Percentiles rank a stretch among this genome's conserved stretches.
Conservation (phyloP, 331 rosid genomes). For the Phaseolus coccineus region DNA sequence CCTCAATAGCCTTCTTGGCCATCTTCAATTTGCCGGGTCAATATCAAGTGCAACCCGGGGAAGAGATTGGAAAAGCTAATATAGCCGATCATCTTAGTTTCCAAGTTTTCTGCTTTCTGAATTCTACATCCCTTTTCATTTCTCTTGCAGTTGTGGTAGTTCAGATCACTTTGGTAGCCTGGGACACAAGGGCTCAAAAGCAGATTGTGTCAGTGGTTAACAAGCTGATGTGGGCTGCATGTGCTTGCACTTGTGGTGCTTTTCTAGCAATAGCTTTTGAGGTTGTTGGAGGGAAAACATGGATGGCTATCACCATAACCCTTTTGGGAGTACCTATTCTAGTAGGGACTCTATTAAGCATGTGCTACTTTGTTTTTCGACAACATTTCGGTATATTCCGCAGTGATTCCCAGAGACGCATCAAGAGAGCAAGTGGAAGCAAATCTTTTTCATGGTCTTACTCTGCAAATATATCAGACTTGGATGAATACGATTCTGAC, state of each 20-base stretch:
- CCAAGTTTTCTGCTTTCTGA: constrained; percentile 78
- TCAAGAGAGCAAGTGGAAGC: constrained; percentile 83
- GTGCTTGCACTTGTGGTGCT: constrained; percentile 95
- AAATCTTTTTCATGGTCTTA: constrained; percentile 93
- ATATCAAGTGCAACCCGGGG: constrained; percentile 39
- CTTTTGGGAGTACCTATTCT: constrained; percentile 78
- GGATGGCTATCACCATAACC: constrained; percentile 92
- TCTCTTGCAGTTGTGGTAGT: constrained; percentile 96
- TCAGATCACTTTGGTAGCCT: constrained; percentile 96
- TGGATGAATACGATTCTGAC: constrained; percentile 83
- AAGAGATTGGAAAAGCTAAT: constrained; percentile 64
- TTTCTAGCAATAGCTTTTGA: constrained; percentile 79
- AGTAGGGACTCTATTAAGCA: constrained; percentile 80
- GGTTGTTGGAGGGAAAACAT: constrained; percentile 68
- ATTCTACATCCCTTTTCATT: constrained; percentile 86
- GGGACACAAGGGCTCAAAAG: constrained; percentile 96
- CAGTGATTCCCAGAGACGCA: constrained; percentile 82
- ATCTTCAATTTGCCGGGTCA: constrained; percentile 95
- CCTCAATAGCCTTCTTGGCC: constrained; percentile 96
- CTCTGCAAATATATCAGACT: constrained; percentile 85
- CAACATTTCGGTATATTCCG: constrained; percentile 76
- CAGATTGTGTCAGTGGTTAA: constrained; percentile 94
- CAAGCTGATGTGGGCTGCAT: constrained; percentile 97
- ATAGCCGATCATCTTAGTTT: constrained; percentile 70
- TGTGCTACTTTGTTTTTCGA: constrained; percentile 91